Conservation (phyloP, 345 rosid genomes). For the Dipteronia dyeriana region DNA sequence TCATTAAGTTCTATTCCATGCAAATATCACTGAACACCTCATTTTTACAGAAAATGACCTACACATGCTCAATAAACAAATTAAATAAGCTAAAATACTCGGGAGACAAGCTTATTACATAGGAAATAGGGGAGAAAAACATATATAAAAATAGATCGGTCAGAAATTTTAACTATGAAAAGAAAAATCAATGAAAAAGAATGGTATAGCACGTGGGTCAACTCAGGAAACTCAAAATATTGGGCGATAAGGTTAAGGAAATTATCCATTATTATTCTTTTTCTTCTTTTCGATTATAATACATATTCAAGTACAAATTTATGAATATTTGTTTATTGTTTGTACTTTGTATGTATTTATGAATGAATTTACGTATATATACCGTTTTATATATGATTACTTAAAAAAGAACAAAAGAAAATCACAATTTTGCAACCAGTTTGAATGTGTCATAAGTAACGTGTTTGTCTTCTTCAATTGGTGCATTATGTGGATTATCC, state of each 20-base stretch:
- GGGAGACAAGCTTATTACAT: too few relatives aligned
- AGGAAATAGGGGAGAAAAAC: too few relatives aligned
- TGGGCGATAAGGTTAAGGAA: slow-evolving; percentile 77
- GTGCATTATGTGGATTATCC: slow-evolving; percentile 15
- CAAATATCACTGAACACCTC: too few relatives aligned
- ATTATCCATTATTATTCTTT: slow-evolving; percentile 20
- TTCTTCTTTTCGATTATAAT: neutral
- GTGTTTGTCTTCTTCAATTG: neutral
- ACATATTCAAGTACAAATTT: neutral
- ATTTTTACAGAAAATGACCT: too few relatives aligned
- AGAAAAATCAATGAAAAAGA: slow-evolving; percentile 56
- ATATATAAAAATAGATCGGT: too few relatives aligned
- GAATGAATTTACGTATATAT: neutral
- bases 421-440: too few relatives aligned
- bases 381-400: neutral
- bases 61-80: too few relatives aligned
- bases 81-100: too few relatives aligned
- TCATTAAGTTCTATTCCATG: too few relatives aligned
- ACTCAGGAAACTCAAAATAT: slow-evolving; percentile 68
- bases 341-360: neutral
- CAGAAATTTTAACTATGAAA: slow-evolving; percentile 51
- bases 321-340: neutral
- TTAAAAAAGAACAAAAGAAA: neutral
- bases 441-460: neutral
- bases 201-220: slow-evolving; percentile 33